Evolutionary conservation across 2,329 filamentous ascomycete genomes (phyloP), one percentile per base, ranked within the genome.

Genomic region (Tolypocladium tropicale): DNA sequence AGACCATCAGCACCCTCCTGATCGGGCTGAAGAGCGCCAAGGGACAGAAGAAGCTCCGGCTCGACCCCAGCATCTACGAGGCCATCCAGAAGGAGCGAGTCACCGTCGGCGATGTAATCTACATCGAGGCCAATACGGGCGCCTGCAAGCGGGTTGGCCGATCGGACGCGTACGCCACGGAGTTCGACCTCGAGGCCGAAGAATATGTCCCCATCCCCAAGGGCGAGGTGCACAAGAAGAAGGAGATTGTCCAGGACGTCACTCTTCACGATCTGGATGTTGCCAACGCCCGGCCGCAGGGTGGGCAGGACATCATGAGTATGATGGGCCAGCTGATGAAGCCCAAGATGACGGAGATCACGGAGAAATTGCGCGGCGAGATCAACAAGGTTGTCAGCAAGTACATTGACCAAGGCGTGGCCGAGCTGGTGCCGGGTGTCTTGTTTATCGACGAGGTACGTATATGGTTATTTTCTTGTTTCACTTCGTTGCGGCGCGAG

Each of bases 311-410:
- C 72, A 95, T 99, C 63, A 97, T 99, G 92, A 96, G 92, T 77
- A 97, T 99, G 94, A 97, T 99, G 93, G 94, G 94, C 66, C 94
- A 99, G 74, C 77, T 99, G 68, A 96, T 97, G 91, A 97, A 97
- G 81, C 94, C 94, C 59, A 95, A 95, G 78, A 96, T 96, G 85
- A 99, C 94, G 6, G 94, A 99, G 72, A 97, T 99, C 68, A 99
- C 94, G 33, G 94, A 99, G 74, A 99, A 99, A 78, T 78, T 99
- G 67, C 84, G 94, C 58, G 79, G 83, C 56, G 94, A 99, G 76
- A 97, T 99, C 77, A 96, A 99, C 83, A 97, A 97, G 77, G 93
- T 99, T 33, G 94, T 99, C 63, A 96, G 91, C 80, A 91, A 93
- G 73, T 99, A 97, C 75, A 99, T 99, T 64, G 94, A 97, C 70